Base-by-base conservation (phyloP, 441 rosid species). In the Hura crepitans region DNA sequence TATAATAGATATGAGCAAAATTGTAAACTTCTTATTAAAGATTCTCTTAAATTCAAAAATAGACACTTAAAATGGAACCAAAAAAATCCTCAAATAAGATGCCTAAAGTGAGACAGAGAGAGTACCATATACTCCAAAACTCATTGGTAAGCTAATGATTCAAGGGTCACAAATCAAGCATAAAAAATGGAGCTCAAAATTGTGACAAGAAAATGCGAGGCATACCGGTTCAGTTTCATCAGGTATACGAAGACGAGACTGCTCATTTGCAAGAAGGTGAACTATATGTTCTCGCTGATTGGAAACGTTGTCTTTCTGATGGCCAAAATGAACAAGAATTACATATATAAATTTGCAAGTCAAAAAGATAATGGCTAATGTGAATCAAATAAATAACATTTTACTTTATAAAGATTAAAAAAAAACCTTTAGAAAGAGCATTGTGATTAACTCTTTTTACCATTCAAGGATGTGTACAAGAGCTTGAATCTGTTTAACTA, bases 221-320 rank as follows among this genome's bases (percentile, higher is more conserved):
- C 91, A 75, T 83, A 94, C 99, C 31, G 96, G 97, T 69, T 95
- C 97, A 27, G 70, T 74, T 74, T 72, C 90, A 68, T 79, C 89
- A 59, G 86, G 96, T 71, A 82, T 84, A 64, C 81, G 75, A 81
- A 90, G 92, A 62, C 91, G 88, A 73, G 97, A 90, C 79, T 92
- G 99, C 84, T 92, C 96, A 80, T 95, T 95, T 15, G 94, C 84
- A 31, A 95, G 97, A 65, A 95, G 94, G 79, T 87, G 99, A 82
- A 87, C 96, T 59, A 95, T 73, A 74, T 95, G 97, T 74, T 95
- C 99, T 60, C 97, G 97, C 81, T 95, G 99, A 72, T 95, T 95
- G 33, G 97, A 87, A 70, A 90, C 96, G 72, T 87, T 92, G 85
- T 90, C 99, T 84, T 85, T 95, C 99, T 92, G 92, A 43, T 39